Percentiles rank a stretch among this genome's conserved stretches.
phyloP scores from a whole-genome alignment of 495 filamentous ascomycete species.

The Hamigera avellanea region DNA sequence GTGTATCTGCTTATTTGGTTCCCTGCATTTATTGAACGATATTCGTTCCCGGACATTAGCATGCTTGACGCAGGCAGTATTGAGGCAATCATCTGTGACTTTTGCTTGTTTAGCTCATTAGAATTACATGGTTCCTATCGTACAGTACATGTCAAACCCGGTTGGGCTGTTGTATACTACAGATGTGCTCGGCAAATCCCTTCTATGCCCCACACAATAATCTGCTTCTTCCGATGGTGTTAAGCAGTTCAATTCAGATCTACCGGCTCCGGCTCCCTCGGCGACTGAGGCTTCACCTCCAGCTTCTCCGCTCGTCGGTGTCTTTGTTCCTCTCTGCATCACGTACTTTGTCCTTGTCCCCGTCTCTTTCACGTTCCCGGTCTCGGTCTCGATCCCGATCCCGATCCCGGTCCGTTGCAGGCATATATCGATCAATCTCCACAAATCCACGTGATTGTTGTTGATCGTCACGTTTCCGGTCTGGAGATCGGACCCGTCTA shows the following conservation, averaged over 20 bases:
- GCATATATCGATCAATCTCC: slow-evolving; percentile 47
- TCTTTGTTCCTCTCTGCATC: slow-evolving; percentile 17
- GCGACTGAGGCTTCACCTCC: slow-evolving; percentile 11
- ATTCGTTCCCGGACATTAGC: no score
- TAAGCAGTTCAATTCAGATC: background rate
- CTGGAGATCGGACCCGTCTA: slow-evolving; percentile 28
- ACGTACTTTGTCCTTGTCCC: slow-evolving; percentile 10
- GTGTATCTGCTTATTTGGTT: no score
- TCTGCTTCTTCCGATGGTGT: no score
- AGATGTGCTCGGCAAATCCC: no score
- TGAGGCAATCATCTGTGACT: no score
- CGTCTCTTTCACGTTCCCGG: background rate
- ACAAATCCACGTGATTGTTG: slow-evolving; percentile 15
- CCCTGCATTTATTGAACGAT: no score
- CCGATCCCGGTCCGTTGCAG: slow-evolving; percentile 17
- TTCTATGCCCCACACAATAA: no score
- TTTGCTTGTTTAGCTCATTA: no score
- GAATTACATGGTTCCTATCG: no score
- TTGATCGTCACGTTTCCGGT: slow-evolving; percentile 11
- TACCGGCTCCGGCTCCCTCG: slow-evolving; percentile 8
- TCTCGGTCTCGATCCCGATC: slow-evolving; percentile 16
- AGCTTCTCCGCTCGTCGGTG: slow-evolving; percentile 7
- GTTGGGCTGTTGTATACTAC: no score
- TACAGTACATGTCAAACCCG: no score
- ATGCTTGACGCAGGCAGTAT: no score